phyloP scores from a whole-genome alignment of 1,284 basidiomycete species.

The Sphagnurus paluster region DNA sequence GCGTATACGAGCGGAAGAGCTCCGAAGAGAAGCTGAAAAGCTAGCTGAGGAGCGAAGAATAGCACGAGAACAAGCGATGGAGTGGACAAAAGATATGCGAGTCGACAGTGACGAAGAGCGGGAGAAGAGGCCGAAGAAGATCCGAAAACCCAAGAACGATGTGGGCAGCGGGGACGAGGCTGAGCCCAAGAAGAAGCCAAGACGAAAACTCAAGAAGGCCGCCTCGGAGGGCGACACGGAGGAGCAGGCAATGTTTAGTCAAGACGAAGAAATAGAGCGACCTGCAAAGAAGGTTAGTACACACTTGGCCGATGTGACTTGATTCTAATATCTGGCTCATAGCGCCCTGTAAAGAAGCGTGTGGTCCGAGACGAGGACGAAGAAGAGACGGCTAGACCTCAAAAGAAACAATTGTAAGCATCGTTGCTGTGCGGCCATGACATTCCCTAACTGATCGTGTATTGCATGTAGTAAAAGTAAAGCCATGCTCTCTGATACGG shows the following conservation, averaged over 20 bases:
- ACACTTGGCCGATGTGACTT: neutral
- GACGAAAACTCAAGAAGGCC: constrained; percentile 50
- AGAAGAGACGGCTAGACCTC: constrained; percentile 55
- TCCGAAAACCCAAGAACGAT: constrained; percentile 54
- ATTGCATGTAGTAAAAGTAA: constrained; percentile 65
- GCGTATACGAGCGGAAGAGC: constrained; percentile 57
- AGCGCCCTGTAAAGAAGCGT: constrained; percentile 68
- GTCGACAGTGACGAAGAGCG: constrained; percentile 77
- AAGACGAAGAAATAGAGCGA: constrained; percentile 64
- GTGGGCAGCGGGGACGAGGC: constrained; percentile 56
- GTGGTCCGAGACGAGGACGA: constrained; percentile 77
- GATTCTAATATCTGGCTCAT: constrained; percentile 12
- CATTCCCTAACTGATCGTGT: constrained; percentile 1
- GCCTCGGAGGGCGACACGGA: constrained; percentile 47
- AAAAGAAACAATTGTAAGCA: constrained; percentile 76
- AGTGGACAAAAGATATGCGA: constrained; percentile 69
- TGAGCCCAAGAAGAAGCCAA: constrained; percentile 56
- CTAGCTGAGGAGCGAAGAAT: constrained; percentile 72
- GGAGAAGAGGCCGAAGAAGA: constrained; percentile 63
- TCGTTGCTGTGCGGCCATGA: neutral
- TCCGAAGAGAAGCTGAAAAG: constrained; percentile 62
- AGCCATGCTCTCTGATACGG: constrained; percentile 75
- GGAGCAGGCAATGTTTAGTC: constrained; percentile 64
- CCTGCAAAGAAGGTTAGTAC: constrained; percentile 63
- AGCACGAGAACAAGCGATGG: constrained; percentile 77